Evolutionary conservation across 768 basidiomycete genomes (phyloP).

Genomic region (Mycena rosella): DNA sequence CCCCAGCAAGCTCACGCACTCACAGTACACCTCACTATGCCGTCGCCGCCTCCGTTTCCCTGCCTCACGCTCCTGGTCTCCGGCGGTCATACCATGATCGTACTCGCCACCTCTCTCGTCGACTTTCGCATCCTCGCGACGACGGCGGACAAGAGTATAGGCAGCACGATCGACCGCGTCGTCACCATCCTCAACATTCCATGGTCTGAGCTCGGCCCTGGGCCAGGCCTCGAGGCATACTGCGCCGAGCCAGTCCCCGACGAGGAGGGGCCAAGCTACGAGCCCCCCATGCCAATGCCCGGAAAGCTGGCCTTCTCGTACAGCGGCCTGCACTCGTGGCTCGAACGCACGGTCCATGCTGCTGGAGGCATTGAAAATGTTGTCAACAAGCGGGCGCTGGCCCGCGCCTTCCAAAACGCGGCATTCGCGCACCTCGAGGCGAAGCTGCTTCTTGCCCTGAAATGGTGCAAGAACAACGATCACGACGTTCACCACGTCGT

Average conservation of each 20-base stretch:
- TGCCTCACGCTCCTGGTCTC: slow-evolving; percentile 92
- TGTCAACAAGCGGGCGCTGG: slow-evolving; percentile 65
- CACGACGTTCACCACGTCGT: slow-evolving; percentile 72
- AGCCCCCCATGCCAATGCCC: slow-evolving; percentile 61
- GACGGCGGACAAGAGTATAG: slow-evolving; percentile 81
- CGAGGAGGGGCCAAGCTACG: slow-evolving; percentile 45
- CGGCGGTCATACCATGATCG: slow-evolving; percentile 93
- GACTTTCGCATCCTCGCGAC: slow-evolving; percentile 80
- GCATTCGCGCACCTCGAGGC: slow-evolving; percentile 81
- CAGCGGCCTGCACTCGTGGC: slow-evolving; percentile 78
- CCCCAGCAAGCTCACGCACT: slow-evolving; percentile 92
- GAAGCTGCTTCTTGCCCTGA: slow-evolving; percentile 72
- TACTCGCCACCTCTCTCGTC: slow-evolving; percentile 73
- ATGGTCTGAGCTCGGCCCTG: slow-evolving; percentile 75
- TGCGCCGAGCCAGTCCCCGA: slow-evolving; percentile 53
- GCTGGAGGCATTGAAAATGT: slow-evolving; percentile 58
- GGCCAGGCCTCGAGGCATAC: slow-evolving; percentile 85
- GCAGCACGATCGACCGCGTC: slow-evolving; percentile 87
- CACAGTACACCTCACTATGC: slow-evolving; percentile 78
- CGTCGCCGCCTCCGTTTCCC: slow-evolving; percentile 72
- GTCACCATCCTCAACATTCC: slow-evolving; percentile 76
- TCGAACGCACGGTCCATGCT: slow-evolving; percentile 67
- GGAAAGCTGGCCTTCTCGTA: slow-evolving; percentile 82
- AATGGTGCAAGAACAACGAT: slow-evolving; percentile 57
- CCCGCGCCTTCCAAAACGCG: slow-evolving; percentile 78